phyloP scores from a whole-genome alignment of 1,284 basidiomycete species.

The Mycosarcoma mackinlayi region DNA sequence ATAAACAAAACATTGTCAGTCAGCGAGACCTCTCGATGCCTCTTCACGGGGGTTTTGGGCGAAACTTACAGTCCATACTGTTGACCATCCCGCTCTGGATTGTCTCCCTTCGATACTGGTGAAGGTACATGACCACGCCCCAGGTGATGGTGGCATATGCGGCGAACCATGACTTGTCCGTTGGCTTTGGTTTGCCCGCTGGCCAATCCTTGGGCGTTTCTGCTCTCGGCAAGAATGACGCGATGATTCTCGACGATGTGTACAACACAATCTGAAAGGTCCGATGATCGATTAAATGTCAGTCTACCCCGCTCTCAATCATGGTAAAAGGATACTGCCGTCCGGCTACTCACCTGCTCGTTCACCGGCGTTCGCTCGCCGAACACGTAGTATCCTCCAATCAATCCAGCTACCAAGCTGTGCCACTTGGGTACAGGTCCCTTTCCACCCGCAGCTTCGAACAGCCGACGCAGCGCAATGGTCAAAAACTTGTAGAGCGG shows the following conservation, averaged over 20 bases:
- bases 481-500: slow-evolving; percentile 89
- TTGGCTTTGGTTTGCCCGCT: slow-evolving; percentile 62
- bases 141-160: slow-evolving; percentile 89
- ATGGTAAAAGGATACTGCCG: too few relatives aligned
- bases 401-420: slow-evolving; percentile 89
- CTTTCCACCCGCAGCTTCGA: slow-evolving; percentile 76
- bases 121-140: slow-evolving; percentile 98
- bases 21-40: too few relatives aligned
- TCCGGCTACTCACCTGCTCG: slow-evolving; percentile 80
- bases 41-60: background rate
- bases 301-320: background rate
- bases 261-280: slow-evolving; percentile 88
- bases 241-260: slow-evolving; percentile 61
- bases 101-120: slow-evolving; percentile 83
- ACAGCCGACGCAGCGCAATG: slow-evolving; percentile 80
- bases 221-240: slow-evolving; percentile 62
- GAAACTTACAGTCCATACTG: slow-evolving; percentile 70
- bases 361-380: slow-evolving; percentile 96
- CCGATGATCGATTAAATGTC: background rate
- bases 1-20: background rate
- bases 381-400: slow-evolving; percentile 93
- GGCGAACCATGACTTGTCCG: slow-evolving; percentile 80
- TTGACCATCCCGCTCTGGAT: slow-evolving; percentile 88
- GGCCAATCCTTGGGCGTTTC: slow-evolving; percentile 58
- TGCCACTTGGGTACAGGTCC: slow-evolving; percentile 76